Base-by-base conservation (phyloP, 1,139 yeast genomes). In the Suhomyces bolitotheri region DNA sequence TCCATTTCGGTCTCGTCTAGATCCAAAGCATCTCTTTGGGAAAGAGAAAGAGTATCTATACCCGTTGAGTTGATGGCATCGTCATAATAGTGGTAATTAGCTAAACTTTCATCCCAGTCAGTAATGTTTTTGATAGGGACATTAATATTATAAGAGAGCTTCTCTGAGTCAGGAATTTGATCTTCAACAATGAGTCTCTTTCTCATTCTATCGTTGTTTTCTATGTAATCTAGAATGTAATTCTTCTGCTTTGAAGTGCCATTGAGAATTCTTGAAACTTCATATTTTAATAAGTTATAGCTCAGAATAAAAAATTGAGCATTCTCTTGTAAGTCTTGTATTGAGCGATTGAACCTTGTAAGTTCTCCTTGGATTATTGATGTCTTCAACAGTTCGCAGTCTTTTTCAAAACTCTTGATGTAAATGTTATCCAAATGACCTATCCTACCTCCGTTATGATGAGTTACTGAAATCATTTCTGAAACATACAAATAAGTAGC, bases 281-380 rank as follows among this genome's bases (percentile, higher is more conserved):
- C 81, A 12, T 60, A 49, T 39, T 72, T 73, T 38, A 78, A 48
- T 7, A 65, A 53, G 35, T 71, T 66, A 51, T 78, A 82, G 22
- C 61, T 60, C 1, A 74, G 55, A 3, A 71, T 62, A 50, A 68
- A 76, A 41, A 71, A 77, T n/a, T 71, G 64, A 9, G 69, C 53
- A 44, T 77, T 80, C 46, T 84, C 94, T 33, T 73, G 74, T 34
- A 67, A 72, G 51, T 86, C 95, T 46, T 82, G 89, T 2, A 67
- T 53, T 31, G 72, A 67, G 29, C 87, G 64, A 38, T 73, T 69
- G 40, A 64, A 68, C 40, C 71, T 73, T 17, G 66, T 56, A 5
- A 67, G 52, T 49, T 82, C 89, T 1, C 69, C 63, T 9, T 66
- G 62, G 9, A 73, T 59, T 4, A 79, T 68, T 33, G 67, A 71